A percentile compares a stretch with the other conserved stretches of the same genome.
Conservation (phyloP, 1,284 basidiomycete species). For the Cryptococcus maquisensis region DNA sequence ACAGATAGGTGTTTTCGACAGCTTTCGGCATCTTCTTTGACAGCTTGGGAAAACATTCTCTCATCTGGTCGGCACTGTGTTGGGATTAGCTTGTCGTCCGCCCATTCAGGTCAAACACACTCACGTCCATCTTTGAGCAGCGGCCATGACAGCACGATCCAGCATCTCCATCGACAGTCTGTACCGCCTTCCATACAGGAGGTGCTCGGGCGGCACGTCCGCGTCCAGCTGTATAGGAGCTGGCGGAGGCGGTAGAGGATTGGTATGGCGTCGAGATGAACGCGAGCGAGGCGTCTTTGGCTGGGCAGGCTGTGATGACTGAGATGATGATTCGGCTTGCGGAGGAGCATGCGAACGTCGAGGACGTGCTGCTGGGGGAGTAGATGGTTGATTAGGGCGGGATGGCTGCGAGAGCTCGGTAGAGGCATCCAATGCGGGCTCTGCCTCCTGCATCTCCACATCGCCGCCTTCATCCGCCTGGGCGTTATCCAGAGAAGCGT, state of each 20-base stretch:
- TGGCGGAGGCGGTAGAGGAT: conserved; percentile 12
- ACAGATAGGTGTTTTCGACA: conserved; percentile 27
- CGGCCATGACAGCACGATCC: conserved; percentile 38
- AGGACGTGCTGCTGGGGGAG: background rate
- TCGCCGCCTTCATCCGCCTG: background rate
- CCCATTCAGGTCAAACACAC: conserved; percentile 9
- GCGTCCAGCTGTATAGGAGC: conserved; percentile 6
- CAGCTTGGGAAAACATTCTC: conserved; percentile 35
- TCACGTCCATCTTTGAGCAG: conserved; percentile 44
- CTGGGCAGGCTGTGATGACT: conserved; percentile 10
- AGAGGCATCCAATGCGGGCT: background rate
- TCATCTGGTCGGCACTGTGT: conserved; percentile 32
- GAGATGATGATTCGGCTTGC: background rate
- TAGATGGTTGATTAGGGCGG: background rate
- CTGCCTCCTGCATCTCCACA: conserved; percentile 1
- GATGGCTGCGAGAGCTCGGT: background rate
- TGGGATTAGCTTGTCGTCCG: background rate
- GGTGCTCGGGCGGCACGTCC: conserved; percentile 1
- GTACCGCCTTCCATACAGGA: conserved; percentile 41
- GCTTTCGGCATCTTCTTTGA: conserved; percentile 24
- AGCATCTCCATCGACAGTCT: conserved; percentile 36
- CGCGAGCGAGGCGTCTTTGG: conserved; percentile 13
- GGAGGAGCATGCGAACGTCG: background rate
- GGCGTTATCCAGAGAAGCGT: background rate
- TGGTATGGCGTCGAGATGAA: conserved; percentile 6